These are phyloP conservation scores for Xylariaceae sp. DNA, from an alignment of 2,329 filamentous ascomycete genomes.

Conservation along the genomic window DNA sequence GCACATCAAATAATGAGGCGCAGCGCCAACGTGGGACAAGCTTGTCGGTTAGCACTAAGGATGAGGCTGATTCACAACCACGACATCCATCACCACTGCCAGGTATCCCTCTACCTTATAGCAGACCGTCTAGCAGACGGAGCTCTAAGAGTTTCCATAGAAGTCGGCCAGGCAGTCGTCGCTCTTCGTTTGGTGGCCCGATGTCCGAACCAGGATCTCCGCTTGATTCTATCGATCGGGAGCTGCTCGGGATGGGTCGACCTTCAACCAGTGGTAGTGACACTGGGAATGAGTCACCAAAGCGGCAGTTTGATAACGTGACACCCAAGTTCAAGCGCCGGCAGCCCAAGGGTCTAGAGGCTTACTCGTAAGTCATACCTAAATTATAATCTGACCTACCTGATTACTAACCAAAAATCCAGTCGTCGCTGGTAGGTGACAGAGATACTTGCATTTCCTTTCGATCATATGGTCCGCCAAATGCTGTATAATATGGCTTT, in stretches of 20 bases:
- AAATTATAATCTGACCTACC: background rate
- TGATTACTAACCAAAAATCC: conserved; percentile 14
- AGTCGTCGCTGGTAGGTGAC: conserved; percentile 32
- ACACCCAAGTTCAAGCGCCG: conserved; percentile 26
- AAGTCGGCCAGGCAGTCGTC: conserved; percentile 21
- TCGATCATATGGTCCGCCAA: background rate
- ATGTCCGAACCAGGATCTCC: conserved; percentile 28
- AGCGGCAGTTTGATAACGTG: conserved; percentile 19
- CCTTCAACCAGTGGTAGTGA: conserved; percentile 29
- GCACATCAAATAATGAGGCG: background rate
- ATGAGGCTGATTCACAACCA: conserved; percentile 2
- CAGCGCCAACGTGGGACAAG: background rate
- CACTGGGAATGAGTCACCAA: conserved; percentile 24
- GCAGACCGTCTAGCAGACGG: conserved; percentile 20
- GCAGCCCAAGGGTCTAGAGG: conserved; percentile 28
- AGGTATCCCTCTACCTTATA: conserved; percentile 1
- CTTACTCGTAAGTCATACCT: conserved; percentile 33
- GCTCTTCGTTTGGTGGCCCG: conserved; percentile 23
- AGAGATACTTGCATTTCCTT: background rate
- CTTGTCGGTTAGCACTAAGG: background rate
- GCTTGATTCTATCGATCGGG: conserved; percentile 35
- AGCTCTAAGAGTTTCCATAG: conserved; percentile 18
- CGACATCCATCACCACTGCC: conserved; percentile 9
- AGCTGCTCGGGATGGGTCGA: conserved; percentile 34
- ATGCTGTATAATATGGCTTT: background rate